phyloP scores from a whole-genome alignment of 768 basidiomycete genomes.

The Tricholoma flavovirens region DNA sequence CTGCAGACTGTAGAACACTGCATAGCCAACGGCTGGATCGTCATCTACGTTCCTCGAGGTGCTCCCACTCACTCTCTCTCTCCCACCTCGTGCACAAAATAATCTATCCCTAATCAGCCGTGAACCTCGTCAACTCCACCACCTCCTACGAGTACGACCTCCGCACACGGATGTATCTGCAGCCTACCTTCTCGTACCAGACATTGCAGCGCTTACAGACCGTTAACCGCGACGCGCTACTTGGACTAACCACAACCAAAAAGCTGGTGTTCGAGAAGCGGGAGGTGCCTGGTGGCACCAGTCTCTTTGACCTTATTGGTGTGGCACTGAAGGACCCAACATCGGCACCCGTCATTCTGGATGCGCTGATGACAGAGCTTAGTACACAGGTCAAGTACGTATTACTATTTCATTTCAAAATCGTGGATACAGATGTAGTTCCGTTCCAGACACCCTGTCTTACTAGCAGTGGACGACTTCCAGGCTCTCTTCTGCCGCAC shows the following conservation, averaged over 20 bases:
- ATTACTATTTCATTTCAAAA: not conserved
- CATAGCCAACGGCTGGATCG: constrained; percentile 63
- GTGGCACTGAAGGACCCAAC: constrained; percentile 50
- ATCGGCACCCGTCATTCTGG: constrained; percentile 50
- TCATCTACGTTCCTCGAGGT: constrained; percentile 83
- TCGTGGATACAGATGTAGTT: not conserved
- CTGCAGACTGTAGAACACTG: constrained; percentile 75
- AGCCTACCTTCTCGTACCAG: constrained; percentile 59
- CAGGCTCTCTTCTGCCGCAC: constrained; percentile 72
- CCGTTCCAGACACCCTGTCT: constrained; percentile 56
- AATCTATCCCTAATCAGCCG: constrained; percentile 15
- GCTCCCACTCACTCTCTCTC: constrained; percentile 10
- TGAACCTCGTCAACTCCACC: constrained; percentile 65
- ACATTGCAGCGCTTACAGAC: constrained; percentile 55
- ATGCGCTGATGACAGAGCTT: constrained; percentile 54
- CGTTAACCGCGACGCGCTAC: constrained; percentile 48
- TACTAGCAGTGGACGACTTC: constrained; percentile 85
- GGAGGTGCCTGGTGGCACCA: constrained; percentile 42
- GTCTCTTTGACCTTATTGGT: constrained; percentile 49
- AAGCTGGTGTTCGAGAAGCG: constrained; percentile 43
- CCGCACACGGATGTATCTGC: constrained; percentile 70
- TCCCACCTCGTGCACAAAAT: not conserved
- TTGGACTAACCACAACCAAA: constrained; percentile 33
- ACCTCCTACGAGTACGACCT: constrained; percentile 70
- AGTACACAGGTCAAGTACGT: constrained; percentile 60